Conservation (phyloP, 148 eudicot genomes). For the Linanthus parryae region DNA sequence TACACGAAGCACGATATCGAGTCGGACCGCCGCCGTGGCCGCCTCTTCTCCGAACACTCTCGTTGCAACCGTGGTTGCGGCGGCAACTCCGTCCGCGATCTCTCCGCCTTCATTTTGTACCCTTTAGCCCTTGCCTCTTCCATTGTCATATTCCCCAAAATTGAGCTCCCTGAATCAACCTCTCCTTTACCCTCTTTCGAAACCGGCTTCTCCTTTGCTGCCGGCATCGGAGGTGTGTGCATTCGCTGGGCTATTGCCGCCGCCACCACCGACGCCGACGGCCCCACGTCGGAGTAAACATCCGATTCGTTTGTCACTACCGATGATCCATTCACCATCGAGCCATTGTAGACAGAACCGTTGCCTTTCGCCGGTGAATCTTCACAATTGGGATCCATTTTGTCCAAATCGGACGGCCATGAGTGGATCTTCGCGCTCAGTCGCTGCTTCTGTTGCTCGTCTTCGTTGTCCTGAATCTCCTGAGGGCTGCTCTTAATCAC, state of each 20-base stretch:
- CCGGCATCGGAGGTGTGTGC: neutral
- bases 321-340: neutral
- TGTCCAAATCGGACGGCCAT: constrained; percentile 1
- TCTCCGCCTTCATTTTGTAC: constrained; percentile 4
- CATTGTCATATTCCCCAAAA: constrained; percentile 21
- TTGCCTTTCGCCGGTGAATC: neutral
- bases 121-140: constrained; percentile 20
- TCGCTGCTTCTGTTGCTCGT: neutral
- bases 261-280: constrained; percentile 24
- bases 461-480: neutral
- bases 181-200: neutral
- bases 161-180: constrained; percentile 15
- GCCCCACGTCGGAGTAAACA: constrained; percentile 12
- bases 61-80: neutral
- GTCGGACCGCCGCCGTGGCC: constrained; percentile 21
- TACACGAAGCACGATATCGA: constrained; percentile 25
- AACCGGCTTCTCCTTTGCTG: neutral
- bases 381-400: neutral
- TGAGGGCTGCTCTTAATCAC: too few relatives aligned
- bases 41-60: neutral
- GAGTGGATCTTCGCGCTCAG: neutral
- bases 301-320: constrained; percentile 6
- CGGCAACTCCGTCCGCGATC: neutral
- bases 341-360: neutral
- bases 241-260: constrained; percentile 13